A percentile compares a stretch with the other conserved stretches of the same genome.
Evolutionary conservation across 805 yeast species (phyloP).

Genomic region (Hanseniaspora valbyensis): DNA sequence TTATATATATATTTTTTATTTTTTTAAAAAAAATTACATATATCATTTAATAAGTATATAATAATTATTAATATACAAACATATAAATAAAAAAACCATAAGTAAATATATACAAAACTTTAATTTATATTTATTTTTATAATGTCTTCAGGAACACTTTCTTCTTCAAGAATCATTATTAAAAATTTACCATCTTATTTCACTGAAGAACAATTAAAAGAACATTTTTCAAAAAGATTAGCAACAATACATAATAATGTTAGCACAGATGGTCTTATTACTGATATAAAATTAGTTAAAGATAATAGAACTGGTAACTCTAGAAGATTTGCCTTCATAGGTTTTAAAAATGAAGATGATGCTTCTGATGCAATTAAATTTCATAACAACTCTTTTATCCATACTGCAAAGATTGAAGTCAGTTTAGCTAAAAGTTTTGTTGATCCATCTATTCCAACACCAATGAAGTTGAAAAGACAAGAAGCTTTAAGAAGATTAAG

Average conservation of each 20-base stretch:
- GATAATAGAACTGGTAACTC: conserved; percentile 68
- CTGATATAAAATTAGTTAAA: conserved; percentile 79
- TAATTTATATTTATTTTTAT: neutral
- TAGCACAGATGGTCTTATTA: conserved; percentile 44
- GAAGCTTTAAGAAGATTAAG: conserved; percentile 40
- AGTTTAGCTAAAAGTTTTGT: conserved; percentile 74
- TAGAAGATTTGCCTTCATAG: conserved; percentile 86
- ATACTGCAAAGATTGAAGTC: conserved; percentile 71
- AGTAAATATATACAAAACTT: neutral
- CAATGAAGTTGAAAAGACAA: conserved; percentile 43
- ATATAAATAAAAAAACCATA: too few species aligned
- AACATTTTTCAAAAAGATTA: conserved; percentile 44
- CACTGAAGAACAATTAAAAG: conserved; percentile 59
- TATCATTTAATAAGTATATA: too few species aligned
- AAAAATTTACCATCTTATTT: conserved; percentile 75
- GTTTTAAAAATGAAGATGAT: conserved; percentile 60
- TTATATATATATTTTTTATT: too few species aligned
- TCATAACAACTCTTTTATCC: conserved; percentile 69
- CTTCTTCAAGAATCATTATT: conserved; percentile 57
- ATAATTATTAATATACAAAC: too few species aligned
- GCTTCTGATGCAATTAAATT: conserved; percentile 69
- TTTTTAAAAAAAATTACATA: too few species aligned
- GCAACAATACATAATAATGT: conserved; percentile 19
- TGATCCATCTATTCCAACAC: conserved; percentile 68
- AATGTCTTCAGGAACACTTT: conserved; percentile 40